Conservation (phyloP, 2,329 filamentous ascomycete species). For the Sphaerulina musiva region DNA sequence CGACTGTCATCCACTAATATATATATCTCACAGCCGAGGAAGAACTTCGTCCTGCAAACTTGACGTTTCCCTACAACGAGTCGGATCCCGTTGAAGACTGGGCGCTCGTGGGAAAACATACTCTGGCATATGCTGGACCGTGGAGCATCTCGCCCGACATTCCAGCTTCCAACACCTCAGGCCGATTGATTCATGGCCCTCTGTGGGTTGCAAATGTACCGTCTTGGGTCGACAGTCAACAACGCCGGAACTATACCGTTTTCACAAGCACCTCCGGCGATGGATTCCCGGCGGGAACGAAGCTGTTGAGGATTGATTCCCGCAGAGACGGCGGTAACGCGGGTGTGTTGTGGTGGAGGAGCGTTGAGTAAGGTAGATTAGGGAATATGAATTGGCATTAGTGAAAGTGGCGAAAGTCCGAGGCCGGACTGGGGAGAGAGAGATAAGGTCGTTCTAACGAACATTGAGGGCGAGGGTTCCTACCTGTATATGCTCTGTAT, state of each 20-base stretch:
- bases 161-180: neutral
- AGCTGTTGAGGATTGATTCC: slow-evolving; percentile 2
- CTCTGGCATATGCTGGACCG: slow-evolving; percentile 2
- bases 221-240: neutral
- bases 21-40: neutral
- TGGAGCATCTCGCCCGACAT: neutral
- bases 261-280: neutral
- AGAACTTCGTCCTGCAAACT: slow-evolving; percentile 1
- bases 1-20: neutral
- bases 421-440: too few relatives aligned
- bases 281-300: neutral
- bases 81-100: slow-evolving; percentile 2
- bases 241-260: slow-evolving; percentile 1
- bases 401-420: neutral
- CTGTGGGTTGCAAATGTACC: slow-evolving; percentile 7
- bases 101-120: slow-evolving; percentile 5
- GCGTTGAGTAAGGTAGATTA: neutral
- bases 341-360: slow-evolving; percentile 6
- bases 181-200: slow-evolving; percentile 2
- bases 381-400: neutral
- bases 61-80: slow-evolving; percentile 3
- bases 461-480: too few relatives aligned
- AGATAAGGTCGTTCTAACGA: too few relatives aligned
- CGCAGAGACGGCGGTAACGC: neutral
- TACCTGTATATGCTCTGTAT: too few relatives aligned